Evolutionary conservation across 2,329 filamentous ascomycete species (phyloP), one percentile per base, ranked within the genome.

Genomic region (Venturia carpophila): DNA sequence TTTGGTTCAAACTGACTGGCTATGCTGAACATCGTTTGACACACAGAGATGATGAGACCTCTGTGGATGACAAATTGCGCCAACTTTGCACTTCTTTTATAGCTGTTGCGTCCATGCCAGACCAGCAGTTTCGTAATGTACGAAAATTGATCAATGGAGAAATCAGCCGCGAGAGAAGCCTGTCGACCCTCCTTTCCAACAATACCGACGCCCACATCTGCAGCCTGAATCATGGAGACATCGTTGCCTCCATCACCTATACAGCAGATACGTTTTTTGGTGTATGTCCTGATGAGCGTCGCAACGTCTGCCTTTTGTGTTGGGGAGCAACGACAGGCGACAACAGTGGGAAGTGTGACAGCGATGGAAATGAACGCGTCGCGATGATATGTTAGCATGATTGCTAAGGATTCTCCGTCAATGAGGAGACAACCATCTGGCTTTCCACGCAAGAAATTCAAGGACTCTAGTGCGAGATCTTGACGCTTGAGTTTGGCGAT

Each of bases 211-310:
- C 95, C 95, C 0, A 99, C 92, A 72, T 99, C 94, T 0, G 95
- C 94, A 9, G 94, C 93, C 79, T 97, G 94, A 70, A 99, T 99
- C 94, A 99, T 99, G 70, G 89, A 93, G 5, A 99, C 94, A 74
- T 99, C 95, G 77, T 99, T 99, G 71, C 95, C 94, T 69, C 94
- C 94, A 73, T 99, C 94, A 45, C 94, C 94, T 70, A 99, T 99
- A 73, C 94, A 97, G 78, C 92, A 96, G 19, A 97, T 90, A 17
- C 95, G 89, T 77, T 97, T 97, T 76, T 91, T 92, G 24, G 94
- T 99, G 76, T 91, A 88, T 62, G 89, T 85, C 67, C 92, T 91
- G 77, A 99, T 99, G 61, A 97, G 83, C 69, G 85, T 87, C 11
- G 95, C 94, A 47, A 99, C 84, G 71, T 97, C 93, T 52, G 94